Evolutionary conservation across 352 stramenopile species (phyloP).

Genomic region (Phytophthora europaea): DNA sequence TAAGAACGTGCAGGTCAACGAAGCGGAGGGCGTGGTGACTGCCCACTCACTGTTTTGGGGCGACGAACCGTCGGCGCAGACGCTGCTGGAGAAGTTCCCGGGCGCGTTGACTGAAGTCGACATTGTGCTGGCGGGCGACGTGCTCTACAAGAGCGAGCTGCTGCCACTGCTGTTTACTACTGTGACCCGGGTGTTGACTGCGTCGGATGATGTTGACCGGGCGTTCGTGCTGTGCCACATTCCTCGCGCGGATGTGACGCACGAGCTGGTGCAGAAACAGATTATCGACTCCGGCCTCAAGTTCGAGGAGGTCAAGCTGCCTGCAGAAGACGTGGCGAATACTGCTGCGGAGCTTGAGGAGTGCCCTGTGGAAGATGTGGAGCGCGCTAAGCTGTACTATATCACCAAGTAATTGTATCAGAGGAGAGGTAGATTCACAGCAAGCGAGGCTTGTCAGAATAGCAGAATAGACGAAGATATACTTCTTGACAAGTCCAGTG

Average conservation of each 20-base stretch:
- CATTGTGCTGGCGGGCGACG: conserved; percentile 76
- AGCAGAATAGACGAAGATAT: conserved; percentile 27
- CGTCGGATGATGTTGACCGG: conserved; percentile 20
- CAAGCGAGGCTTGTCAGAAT: conserved; percentile 9
- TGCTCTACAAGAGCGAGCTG: conserved; percentile 82
- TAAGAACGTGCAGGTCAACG: conserved; percentile 65
- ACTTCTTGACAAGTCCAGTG: conserved; percentile 5
- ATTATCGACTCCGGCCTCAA: conserved; percentile 52
- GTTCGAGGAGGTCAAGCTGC: conserved; percentile 48
- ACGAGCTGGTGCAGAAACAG: conserved; percentile 60
- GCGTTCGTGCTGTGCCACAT: conserved; percentile 77
- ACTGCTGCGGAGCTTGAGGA: conserved; percentile 50
- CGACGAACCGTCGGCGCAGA: conserved; percentile 51
- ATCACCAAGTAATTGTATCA: conserved; percentile 44
- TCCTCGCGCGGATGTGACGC: conserved; percentile 75
- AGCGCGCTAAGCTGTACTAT: conserved; percentile 68
- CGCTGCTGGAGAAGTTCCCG: conserved; percentile 43
- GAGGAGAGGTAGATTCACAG: neutral
- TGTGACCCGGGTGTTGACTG: conserved; percentile 45
- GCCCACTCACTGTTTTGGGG: conserved; percentile 67
- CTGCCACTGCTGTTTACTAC: conserved; percentile 74
- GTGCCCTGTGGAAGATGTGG: conserved; percentile 64
- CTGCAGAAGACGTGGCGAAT: conserved; percentile 30
- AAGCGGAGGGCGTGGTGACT: conserved; percentile 29
- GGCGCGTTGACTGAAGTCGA: conserved; percentile 45